A percentile compares a stretch with the other conserved stretches of the same genome.
These are phyloP conservation scores for Phytophthora brassicae DNA, from an alignment of 352 stramenopile genomes.

Conservation along the genomic window DNA sequence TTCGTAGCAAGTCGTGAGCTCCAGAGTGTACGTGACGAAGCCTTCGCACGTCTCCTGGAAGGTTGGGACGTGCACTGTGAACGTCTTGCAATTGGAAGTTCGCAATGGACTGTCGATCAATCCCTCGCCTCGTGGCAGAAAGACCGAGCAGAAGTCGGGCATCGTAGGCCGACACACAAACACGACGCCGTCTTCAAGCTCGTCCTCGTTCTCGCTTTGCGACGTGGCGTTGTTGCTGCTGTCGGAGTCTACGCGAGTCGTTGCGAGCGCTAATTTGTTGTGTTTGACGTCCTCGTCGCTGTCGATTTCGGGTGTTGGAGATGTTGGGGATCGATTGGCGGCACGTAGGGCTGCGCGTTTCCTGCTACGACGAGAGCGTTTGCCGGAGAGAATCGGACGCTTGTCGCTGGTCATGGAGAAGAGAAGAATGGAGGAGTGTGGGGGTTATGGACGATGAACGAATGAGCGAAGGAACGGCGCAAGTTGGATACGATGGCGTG, in stretches of 20 bases:
- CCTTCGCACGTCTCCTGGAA: constrained; percentile 71
- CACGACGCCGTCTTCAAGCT: constrained; percentile 63
- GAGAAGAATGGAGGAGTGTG: neutral
- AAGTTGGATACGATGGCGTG: constrained; percentile 24
- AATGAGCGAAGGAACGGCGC: constrained; percentile 26
- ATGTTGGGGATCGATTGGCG: constrained; percentile 19
- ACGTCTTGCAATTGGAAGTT: constrained; percentile 33
- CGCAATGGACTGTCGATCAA: constrained; percentile 6
- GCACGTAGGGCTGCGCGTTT: constrained; percentile 48
- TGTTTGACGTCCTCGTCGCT: constrained; percentile 29
- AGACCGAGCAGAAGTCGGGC: constrained; percentile 70
- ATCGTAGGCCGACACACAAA: constrained; percentile 58
- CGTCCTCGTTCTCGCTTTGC: constrained; percentile 38
- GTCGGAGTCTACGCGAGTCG: constrained; percentile 2
- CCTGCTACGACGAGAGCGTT: constrained; percentile 60
- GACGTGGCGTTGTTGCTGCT: constrained; percentile 23
- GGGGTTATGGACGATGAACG: constrained; percentile 11
- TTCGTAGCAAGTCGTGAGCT: constrained; percentile 40
- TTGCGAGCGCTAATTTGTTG: constrained; percentile 9
- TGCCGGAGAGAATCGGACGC: constrained; percentile 62
- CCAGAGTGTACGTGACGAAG: constrained; percentile 65
- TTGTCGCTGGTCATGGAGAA: constrained; percentile 60
- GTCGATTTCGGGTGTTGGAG: constrained; percentile 34
- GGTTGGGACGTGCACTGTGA: constrained; percentile 52
- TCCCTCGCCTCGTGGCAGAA: constrained; percentile 41